phyloP scores from a whole-genome alignment of 805 yeast species.

The Grigorovia yakushimaensis region DNA sequence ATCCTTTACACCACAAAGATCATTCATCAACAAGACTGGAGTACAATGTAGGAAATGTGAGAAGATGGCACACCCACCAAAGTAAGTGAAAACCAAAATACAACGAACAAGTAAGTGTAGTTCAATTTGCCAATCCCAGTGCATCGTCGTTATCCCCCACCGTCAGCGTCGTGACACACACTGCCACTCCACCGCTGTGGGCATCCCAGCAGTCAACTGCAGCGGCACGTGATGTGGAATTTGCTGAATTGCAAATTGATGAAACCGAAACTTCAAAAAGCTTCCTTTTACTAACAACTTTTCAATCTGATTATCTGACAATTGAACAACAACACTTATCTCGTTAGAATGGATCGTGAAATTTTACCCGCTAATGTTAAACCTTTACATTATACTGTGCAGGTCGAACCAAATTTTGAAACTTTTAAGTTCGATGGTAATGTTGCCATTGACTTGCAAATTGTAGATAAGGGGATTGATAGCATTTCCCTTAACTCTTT shows the following conservation, averaged over 20 bases:
- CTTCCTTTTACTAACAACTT: neutral
- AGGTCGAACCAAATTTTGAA: conserved; percentile 50
- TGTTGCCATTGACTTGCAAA: conserved; percentile 44
- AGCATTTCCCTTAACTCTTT: conserved; percentile 47
- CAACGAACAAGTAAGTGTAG: neutral
- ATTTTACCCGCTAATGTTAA: conserved; percentile 53
- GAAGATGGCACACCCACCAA: neutral
- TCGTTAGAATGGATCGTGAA: conserved; percentile 28
- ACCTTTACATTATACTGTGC: conserved; percentile 67
- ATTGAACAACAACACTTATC: neutral
- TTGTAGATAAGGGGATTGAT: conserved; percentile 36
- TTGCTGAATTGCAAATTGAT: neutral
- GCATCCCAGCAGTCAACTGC: neutral
- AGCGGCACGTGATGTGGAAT: neutral
- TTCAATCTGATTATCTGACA: neutral
- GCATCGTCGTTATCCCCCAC: neutral
- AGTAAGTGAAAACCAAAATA: neutral
- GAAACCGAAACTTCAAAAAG: neutral
- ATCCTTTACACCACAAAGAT: neutral
- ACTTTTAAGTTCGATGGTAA: conserved; percentile 51
- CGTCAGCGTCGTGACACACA: neutral
- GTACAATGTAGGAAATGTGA: neutral
- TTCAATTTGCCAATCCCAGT: neutral
- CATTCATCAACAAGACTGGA: neutral
- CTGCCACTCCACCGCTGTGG: neutral